phyloP scores from a whole-genome alignment of 805 yeast species.

The Candida silvicultrix region DNA sequence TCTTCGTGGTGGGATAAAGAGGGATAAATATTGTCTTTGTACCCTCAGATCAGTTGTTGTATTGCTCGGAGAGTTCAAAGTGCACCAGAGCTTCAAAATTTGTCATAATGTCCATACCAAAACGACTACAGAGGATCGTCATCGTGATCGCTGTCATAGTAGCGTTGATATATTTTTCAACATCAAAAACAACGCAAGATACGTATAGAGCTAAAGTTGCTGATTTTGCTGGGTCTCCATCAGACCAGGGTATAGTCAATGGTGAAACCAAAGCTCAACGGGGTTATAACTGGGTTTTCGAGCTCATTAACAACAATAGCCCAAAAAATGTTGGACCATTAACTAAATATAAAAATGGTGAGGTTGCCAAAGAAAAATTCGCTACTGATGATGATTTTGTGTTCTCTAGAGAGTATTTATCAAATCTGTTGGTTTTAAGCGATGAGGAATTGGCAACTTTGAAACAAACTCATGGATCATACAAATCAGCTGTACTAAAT shows the following conservation, averaged over 20 bases:
- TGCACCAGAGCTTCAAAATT: too few species aligned
- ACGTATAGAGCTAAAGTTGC: background rate
- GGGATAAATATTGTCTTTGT: too few species aligned
- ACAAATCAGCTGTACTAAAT: slow-evolving; percentile 24
- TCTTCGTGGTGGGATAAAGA: too few species aligned
- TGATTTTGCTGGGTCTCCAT: background rate
- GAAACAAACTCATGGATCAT: slow-evolving; percentile 31
- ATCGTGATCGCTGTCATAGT: background rate
- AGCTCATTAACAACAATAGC: slow-evolving; percentile 24
- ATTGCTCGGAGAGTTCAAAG: too few species aligned
- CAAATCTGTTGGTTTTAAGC: slow-evolving; percentile 35
- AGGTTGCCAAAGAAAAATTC: slow-evolving; percentile 38
- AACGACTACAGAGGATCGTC: background rate
- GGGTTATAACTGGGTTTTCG: slow-evolving; percentile 17
- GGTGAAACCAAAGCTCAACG: background rate
- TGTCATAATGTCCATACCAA: background rate
- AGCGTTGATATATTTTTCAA: background rate
- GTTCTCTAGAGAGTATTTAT: slow-evolving; percentile 40
- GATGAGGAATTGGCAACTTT: slow-evolving; percentile 27
- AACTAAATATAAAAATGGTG: slow-evolving; percentile 32
- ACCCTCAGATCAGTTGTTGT: too few species aligned
- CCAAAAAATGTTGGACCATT: slow-evolving; percentile 34
- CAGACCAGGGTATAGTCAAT: background rate
- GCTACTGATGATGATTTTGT: slow-evolving; percentile 32
- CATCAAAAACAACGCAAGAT: background rate